Evolutionary conservation across 768 basidiomycete species (phyloP).

Genomic region (Russula brevipes): DNA sequence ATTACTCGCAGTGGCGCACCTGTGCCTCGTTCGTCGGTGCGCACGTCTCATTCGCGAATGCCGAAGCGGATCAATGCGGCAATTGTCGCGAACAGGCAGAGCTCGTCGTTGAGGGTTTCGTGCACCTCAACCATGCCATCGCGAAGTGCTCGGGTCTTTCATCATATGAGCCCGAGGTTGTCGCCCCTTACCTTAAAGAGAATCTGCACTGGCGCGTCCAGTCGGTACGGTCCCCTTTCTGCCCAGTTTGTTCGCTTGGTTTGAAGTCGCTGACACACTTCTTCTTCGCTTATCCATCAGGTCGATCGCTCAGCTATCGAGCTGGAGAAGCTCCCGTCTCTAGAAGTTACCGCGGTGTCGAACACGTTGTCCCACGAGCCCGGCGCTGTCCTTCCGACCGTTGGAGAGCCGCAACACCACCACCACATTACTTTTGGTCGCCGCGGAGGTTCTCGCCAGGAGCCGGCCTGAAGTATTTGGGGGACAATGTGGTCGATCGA

Average conservation of each 20-base stretch:
- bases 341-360: slow-evolving; percentile 17
- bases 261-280: neutral
- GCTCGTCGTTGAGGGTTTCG: slow-evolving; percentile 39
- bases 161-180: slow-evolving; percentile 37
- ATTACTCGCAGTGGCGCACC: slow-evolving; percentile 37
- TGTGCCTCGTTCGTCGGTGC: slow-evolving; percentile 40
- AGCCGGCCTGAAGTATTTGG: neutral
- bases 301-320: slow-evolving; percentile 1
- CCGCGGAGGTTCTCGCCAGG: slow-evolving; percentile 5
- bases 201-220: slow-evolving; percentile 41
- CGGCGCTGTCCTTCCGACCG: slow-evolving; percentile 9
- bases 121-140: slow-evolving; percentile 40
- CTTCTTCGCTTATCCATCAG: neutral
- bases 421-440: slow-evolving; percentile 20
- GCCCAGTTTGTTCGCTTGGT: neutral
- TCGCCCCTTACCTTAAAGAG: slow-evolving; percentile 39
- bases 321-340: slow-evolving; percentile 3
- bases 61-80: slow-evolving; percentile 33
- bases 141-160: slow-evolving; percentile 25
- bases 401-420: slow-evolving; percentile 9
- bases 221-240: slow-evolving; percentile 31
- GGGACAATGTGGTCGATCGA: neutral
- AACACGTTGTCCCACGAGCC: slow-evolving; percentile 4
- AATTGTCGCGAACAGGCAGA: slow-evolving; percentile 35
- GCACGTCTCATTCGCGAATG: slow-evolving; percentile 42